Evolutionary conservation across 139 green algal genomes (phyloP).

Genomic region (Auxenochlorella pyrenoidosa): DNA sequence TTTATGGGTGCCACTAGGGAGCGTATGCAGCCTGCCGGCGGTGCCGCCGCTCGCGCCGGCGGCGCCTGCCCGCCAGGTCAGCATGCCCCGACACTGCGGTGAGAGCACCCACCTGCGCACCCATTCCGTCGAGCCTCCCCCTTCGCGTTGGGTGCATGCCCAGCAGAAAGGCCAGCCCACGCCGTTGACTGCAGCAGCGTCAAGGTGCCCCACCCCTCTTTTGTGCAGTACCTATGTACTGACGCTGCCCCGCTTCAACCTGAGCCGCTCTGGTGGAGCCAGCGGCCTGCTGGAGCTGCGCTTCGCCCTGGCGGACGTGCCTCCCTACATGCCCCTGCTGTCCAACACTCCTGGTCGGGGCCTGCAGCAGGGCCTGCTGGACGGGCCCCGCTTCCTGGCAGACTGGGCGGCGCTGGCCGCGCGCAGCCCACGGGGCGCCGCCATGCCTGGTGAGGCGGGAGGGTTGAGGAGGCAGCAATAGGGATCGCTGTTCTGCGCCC

Average conservation of each 20-base stretch:
- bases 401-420: background rate
- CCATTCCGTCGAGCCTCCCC: too few relatives aligned
- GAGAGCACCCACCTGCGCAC: too few relatives aligned
- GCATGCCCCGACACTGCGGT: background rate
- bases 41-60: too few relatives aligned
- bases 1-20: too few relatives aligned
- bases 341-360: background rate
- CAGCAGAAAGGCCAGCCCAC: too few relatives aligned
- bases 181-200: too few relatives aligned
- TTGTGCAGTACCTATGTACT: background rate
- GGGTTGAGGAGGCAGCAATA: too few relatives aligned
- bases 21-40: too few relatives aligned
- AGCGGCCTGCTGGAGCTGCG: background rate
- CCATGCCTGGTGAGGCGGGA: background rate
- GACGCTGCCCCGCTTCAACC: background rate
- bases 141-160: too few relatives aligned
- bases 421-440: too few relatives aligned
- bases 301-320: background rate
- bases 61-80: background rate
- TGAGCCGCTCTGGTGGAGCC: background rate
- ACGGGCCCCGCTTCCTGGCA: background rate
- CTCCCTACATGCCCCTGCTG: background rate
- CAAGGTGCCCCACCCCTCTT: too few relatives aligned
- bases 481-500: too few relatives aligned
- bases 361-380: background rate